Evolutionary conservation across 2,329 filamentous ascomycete species (phyloP), one percentile per base, ranked within the genome.

Genomic region (Chaetomiaceae sp.): DNA sequence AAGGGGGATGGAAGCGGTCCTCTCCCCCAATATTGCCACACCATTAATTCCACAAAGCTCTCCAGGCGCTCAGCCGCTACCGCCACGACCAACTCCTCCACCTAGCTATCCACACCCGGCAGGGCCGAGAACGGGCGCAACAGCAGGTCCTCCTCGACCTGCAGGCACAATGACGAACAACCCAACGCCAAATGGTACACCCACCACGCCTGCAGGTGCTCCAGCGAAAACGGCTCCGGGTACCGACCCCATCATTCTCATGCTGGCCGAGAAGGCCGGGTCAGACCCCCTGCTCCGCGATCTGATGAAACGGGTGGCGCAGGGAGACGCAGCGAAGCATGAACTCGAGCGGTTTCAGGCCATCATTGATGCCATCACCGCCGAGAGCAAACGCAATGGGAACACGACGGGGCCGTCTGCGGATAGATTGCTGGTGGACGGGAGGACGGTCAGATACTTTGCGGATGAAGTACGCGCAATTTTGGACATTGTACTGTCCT

Each of bases 231-330:
- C 64, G 9, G 59, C 62, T 4, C 58, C 64, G 5, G 63, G 67
- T n/a, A 71, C 74, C 21, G 89, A 92, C 64, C 88, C 88, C 0
- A 89, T 94, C 38, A 92, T 94, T 51, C 85, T 90, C 46, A 83
- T 87, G 58, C 73, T 94, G 23, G 89, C 89, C 0, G 85, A 89
- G 62, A 82, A 82, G 58, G 89, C 89, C 6, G 87, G 86, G 0
- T 82, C 81, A 23, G 86, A 94, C 64, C 78, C 83, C 0, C 78
- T 86, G 51, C 73, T 94, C 9, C 85, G 90, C 53, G 83, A 86
- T 32, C 74, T 94, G 0, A 94, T 94, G 89, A 89, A 89, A 66
- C 82, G 88, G 48, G 89, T 94, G 0, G 89, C 89, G 0, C 83
- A 85, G 25, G 88, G 88, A 1, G 79, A 85, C 60, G 89, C 89